phyloP scores from a whole-genome alignment of 495 filamentous ascomycete species.

The Aspergillus biplanus region DNA sequence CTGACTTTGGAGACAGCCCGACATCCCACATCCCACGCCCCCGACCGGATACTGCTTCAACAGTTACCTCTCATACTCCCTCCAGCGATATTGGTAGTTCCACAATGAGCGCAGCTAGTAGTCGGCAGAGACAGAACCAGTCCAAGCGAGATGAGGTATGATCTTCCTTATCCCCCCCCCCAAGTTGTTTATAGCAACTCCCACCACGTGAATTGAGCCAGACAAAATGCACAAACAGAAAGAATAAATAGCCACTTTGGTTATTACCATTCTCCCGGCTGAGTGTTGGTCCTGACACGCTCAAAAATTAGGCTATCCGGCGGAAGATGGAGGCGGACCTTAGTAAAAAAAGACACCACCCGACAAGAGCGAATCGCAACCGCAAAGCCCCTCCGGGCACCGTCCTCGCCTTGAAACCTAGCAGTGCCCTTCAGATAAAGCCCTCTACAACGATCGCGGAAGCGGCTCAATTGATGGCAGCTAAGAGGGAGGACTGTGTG shows the following conservation, averaged over 20 bases:
- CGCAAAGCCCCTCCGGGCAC: slow-evolving; percentile 95
- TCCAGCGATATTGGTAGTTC: slow-evolving; percentile 52
- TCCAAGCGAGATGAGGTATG: slow-evolving; percentile 97
- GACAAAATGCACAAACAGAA: not conserved
- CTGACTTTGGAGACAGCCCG: slow-evolving; percentile 69
- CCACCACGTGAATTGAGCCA: not conserved
- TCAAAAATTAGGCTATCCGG: slow-evolving; percentile 77
- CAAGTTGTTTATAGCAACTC: not conserved
- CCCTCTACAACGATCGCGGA: slow-evolving; percentile 92
- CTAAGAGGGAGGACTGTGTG: slow-evolving; percentile 98
- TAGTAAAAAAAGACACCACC: slow-evolving; percentile 89
- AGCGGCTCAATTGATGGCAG: slow-evolving; percentile 97
- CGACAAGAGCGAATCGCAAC: slow-evolving; percentile 74
- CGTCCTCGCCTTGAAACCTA: slow-evolving; percentile 92
- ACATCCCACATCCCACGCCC: slow-evolving; percentile 83
- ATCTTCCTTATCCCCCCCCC: slow-evolving; percentile 15
- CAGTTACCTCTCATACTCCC: slow-evolving; percentile 71
- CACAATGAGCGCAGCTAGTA: slow-evolving; percentile 73
- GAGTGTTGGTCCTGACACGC: slow-evolving; percentile 4
- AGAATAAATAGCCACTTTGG: no score
- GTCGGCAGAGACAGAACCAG: slow-evolving; percentile 88
- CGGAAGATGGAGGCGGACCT: slow-evolving; percentile 96
- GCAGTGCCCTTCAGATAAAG: slow-evolving; percentile 96
- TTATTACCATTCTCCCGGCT: not conserved
- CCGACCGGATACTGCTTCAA: slow-evolving; percentile 65